Base-by-base conservation (phyloP, 2,329 filamentous ascomycete genomes). In the Clarireedia hainanense region DNA sequence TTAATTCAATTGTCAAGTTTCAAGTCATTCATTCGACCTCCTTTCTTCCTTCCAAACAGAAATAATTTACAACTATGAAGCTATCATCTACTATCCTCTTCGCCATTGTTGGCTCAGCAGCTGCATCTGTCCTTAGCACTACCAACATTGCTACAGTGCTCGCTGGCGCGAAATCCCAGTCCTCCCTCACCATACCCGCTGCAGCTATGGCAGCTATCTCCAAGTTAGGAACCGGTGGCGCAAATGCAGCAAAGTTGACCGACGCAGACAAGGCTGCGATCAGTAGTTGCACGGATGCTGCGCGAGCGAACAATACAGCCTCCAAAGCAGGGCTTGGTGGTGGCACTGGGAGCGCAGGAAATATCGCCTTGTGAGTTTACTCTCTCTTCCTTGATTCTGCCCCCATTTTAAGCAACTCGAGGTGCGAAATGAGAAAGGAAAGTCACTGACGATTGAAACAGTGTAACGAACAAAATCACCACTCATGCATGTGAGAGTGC, bases 401-500 rank as follows among this genome's bases (percentile, higher is more conserved):
- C 30, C 12, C 30, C 30, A 34, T 34, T 34, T 12, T 4, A 34
- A 34, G 9, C 9, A 4, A 34, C 10, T 34, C 30, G 30, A 34
- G 10, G 10, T 34, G 30, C 23, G 40, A 20, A 23, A 43, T 43
- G 17, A 20, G n/a, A n/a, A 27, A 12, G 9, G 20, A 49, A 6
- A 24, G 55, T 48, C 14, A 14, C 15, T 50, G 36, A 55, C 10
- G 20, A 47, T 5, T 30, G 15, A 9, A 5, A 36, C 23, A 62
- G 61, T 57, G 61, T 64, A 15, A 60, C 57, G 1, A 62, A 64
- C 9, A 64, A 63, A 42, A 56, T 62, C n/a, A 58, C 58, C 1
- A 62, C 51, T 5, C 60, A 62, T 52, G 60, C 58, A 10, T 61
- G 61, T 47, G 63, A 61, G 43, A 57, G 45, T 27, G 63, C 60